phyloP scores from a whole-genome alignment of 164 flowering plant genomes.

The Brasenia schreberi region DNA sequence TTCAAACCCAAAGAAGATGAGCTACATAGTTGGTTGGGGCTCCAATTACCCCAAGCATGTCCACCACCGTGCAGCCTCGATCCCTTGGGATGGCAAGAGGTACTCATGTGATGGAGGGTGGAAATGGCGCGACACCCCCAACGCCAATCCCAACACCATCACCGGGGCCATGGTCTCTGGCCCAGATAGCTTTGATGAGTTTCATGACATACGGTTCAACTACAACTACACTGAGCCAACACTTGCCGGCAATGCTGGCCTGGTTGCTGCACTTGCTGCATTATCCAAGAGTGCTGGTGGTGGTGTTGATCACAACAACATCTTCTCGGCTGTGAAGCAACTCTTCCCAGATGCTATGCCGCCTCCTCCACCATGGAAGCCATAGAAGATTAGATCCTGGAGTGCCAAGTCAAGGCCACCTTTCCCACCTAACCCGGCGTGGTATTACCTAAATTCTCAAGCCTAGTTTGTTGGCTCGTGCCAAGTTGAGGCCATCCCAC shows the following conservation, averaged over 20 bases:
- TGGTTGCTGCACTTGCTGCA: slow-evolving; percentile 75
- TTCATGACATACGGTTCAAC: slow-evolving; percentile 37
- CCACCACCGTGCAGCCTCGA: slow-evolving; percentile 80
- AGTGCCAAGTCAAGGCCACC: too few species aligned
- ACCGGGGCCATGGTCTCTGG: slow-evolving; percentile 92
- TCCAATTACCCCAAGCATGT: slow-evolving; percentile 52
- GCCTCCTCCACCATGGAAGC: slow-evolving; percentile 69
- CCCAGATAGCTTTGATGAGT: slow-evolving; percentile 57
- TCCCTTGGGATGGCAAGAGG: slow-evolving; percentile 28
- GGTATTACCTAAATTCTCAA: too few species aligned
- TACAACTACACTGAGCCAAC: slow-evolving; percentile 65
- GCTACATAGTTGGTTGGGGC: slow-evolving; percentile 78
- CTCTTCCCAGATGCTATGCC: slow-evolving; percentile 40
- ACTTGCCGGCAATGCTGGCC: slow-evolving; percentile 77
- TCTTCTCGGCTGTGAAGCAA: slow-evolving; percentile 59
- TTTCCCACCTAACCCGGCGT: too few species aligned
- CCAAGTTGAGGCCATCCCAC: too few species aligned
- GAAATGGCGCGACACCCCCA: slow-evolving; percentile 33
- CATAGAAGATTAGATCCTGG: slow-evolving; percentile 10
- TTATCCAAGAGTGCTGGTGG: slow-evolving; percentile 20
- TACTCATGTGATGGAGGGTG: slow-evolving; percentile 63
- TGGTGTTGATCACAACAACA: slow-evolving; percentile 30
- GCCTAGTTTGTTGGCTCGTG: too few species aligned
- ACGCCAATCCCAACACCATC: slow-evolving; percentile 55
- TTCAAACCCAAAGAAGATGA: slow-evolving; percentile 60